Conservation (phyloP, 805 yeast genomes). For the Saturnispora serradocipensis region DNA sequence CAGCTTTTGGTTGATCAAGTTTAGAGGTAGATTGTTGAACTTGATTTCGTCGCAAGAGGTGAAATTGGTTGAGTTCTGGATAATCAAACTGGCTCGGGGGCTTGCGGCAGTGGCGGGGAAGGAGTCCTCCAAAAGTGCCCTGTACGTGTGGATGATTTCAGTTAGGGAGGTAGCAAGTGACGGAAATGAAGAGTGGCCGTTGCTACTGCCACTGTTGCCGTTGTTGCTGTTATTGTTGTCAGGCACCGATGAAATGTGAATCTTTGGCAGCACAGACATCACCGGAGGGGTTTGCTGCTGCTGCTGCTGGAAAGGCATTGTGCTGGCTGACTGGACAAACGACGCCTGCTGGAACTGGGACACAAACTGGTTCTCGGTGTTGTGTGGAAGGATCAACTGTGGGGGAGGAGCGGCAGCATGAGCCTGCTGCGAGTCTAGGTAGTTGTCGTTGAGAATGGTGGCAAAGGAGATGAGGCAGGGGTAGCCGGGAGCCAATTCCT, state of each 20-base stretch:
- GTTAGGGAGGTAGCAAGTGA: neutral
- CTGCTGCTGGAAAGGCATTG: constrained; percentile 1
- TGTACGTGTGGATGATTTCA: neutral
- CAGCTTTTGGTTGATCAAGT: neutral
- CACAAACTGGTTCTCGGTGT: neutral
- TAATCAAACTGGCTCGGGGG: neutral
- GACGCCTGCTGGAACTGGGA: neutral
- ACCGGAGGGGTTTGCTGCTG: neutral
- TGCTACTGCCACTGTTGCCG: neutral
- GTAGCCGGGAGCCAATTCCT: constrained; percentile 72
- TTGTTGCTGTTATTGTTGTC: neutral
- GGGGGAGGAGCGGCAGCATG: neutral
- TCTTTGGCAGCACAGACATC: neutral
- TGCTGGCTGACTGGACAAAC: neutral
- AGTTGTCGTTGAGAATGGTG: constrained; percentile 34
- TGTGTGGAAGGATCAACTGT: neutral
- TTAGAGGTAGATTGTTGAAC: neutral
- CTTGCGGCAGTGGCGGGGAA: neutral
- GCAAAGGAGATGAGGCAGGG: constrained; percentile 80
- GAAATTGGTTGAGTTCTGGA: neutral
- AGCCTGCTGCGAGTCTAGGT: neutral
- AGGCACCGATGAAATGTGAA: neutral
- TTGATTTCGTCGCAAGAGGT: neutral
- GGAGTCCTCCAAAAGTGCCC: neutral
- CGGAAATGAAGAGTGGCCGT: neutral